These are phyloP conservation scores for Calonectria montana DNA, from an alignment of 2,329 filamentous ascomycete species.

Conservation along the genomic window DNA sequence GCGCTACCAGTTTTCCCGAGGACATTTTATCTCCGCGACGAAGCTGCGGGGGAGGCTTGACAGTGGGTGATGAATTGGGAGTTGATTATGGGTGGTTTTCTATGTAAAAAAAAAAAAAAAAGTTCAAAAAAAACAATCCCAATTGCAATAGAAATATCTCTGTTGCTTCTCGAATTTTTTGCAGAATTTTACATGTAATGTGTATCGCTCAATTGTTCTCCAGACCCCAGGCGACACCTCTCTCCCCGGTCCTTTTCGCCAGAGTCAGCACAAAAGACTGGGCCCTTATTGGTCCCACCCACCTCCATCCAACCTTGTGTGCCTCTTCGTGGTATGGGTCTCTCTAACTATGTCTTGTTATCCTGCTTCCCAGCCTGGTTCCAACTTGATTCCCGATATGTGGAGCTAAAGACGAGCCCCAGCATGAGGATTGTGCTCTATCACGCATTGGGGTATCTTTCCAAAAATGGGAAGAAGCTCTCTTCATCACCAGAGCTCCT, in stretches of 20 bases:
- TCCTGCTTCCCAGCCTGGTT: neutral
- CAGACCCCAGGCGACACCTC: neutral
- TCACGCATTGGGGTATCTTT: neutral
- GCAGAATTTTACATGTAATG: neutral
- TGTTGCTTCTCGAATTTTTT: neutral
- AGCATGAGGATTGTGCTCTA: neutral
- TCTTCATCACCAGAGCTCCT: neutral
- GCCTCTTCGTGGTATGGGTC: neutral
- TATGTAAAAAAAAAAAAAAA: no score
- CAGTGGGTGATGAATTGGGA: neutral
- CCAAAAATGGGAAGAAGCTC: neutral
- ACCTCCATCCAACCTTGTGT: neutral
- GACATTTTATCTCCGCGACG: slow-evolving; percentile 16
- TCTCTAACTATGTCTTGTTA: neutral
- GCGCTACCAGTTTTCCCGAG: slow-evolving; percentile 27
- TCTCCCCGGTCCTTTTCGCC: slow-evolving; percentile 4
- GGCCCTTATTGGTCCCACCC: slow-evolving; percentile 35
- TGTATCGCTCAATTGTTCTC: slow-evolving; percentile 1
- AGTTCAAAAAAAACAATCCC: no score
- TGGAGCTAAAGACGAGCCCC: neutral
- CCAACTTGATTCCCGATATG: neutral
- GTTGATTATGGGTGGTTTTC: no score
- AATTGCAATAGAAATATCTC: neutral
- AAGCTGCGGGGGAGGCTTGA: neutral
- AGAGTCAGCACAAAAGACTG: slow-evolving; percentile 39